Percentiles rank a stretch among this genome's conserved stretches.
Conservation (phyloP, 257 asterid genomes). For the Solanum medicagineum region DNA sequence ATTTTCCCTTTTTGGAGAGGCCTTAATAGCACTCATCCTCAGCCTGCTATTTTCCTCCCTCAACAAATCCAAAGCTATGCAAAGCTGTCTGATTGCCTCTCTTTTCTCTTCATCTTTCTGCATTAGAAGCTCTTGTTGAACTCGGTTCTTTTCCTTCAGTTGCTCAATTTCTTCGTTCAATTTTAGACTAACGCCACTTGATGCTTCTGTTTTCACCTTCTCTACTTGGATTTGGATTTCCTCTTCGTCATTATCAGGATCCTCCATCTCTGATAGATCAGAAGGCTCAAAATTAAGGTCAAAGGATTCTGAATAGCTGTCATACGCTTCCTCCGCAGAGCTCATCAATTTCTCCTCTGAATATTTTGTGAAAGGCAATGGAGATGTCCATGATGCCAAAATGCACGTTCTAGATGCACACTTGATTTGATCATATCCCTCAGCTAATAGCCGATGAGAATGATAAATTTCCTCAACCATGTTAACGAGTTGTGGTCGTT, state of each 20-base stretch:
- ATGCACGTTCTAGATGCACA: conserved; percentile 35
- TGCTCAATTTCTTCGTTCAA: conserved; percentile 41
- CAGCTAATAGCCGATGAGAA: conserved; percentile 64
- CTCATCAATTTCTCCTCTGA: conserved; percentile 29
- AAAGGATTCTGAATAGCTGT: conserved; percentile 68
- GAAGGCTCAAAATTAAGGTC: conserved; percentile 27
- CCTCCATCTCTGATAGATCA: conserved; percentile 70
- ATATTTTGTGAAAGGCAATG: conserved; percentile 32
- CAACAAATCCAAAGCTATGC: conserved; percentile 51
- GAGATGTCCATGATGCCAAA: conserved; percentile 35
- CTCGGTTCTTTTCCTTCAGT: conserved; percentile 39
- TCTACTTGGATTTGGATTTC: background rate
- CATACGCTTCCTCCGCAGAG: conserved; percentile 44
- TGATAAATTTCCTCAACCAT: conserved; percentile 72
- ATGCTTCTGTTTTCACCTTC: conserved; percentile 9
- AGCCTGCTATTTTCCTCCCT: conserved; percentile 53
- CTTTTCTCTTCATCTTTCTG: conserved; percentile 86
- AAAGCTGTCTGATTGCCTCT: conserved; percentile 74
- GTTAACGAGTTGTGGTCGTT: conserved; percentile 71
- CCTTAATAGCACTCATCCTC: conserved; percentile 21
- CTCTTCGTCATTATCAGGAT: conserved; percentile 46
- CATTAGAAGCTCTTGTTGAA: conserved; percentile 33
- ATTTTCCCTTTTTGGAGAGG: conserved; percentile 13
- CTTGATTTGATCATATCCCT: conserved; percentile 51
- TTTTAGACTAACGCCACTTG: conserved; percentile 6